Evolutionary conservation across 192 early-diverging fungal genomes (phyloP), one percentile per base, ranked within the genome.

Genomic region (Radiomyces spectabilis): DNA sequence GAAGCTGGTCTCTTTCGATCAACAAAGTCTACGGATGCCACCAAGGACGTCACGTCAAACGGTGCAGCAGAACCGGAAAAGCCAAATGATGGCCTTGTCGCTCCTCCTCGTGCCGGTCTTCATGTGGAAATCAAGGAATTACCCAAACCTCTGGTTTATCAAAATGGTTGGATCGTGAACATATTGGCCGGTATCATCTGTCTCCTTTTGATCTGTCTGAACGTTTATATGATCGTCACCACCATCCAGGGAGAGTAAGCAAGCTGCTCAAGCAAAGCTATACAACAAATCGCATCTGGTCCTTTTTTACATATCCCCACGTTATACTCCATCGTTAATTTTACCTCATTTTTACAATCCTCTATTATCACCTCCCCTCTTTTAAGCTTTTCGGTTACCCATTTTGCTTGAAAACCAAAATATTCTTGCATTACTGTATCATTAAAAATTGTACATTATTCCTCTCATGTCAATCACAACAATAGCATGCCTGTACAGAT

Each of bases 201-300:
- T 43, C 0, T 71, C 8, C 27, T 80, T 27, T 51, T 80, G 6
- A 34, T 80, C 5, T 59, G 75, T 0, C 50, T 80, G 21, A 76
- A 80, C 46, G 52, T 60, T 52, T 80, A 73, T 30, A 50, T 80
- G 4, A 45, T 80, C 6, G 45, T 72, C 9, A 51, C 61, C n/a
- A 51, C 69, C 7, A 56, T 76, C 16, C 54, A 55, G 35, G 34
- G 46, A 31, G 54, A 45, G 15, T 55, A 55, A 31, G 2, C 8
- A 40, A n/a, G n/a, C n/a, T n/a, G n/a, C n/a, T n/a, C n/a, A n/a
- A n/a, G n/a, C n/a, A n/a, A n/a, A n/a, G n/a, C n/a, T n/a, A n/a
- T n/a, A n/a, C 13, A 35, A 35, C 13, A 8, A 13, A 35, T 35
- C 13, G 6, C 33, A 35, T 35, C 13, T 8, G 6, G 33, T 35